These are phyloP conservation scores for Neoascochyta sp. DNA, from an alignment of 2,329 filamentous ascomycete species.

Conservation along the genomic window DNA sequence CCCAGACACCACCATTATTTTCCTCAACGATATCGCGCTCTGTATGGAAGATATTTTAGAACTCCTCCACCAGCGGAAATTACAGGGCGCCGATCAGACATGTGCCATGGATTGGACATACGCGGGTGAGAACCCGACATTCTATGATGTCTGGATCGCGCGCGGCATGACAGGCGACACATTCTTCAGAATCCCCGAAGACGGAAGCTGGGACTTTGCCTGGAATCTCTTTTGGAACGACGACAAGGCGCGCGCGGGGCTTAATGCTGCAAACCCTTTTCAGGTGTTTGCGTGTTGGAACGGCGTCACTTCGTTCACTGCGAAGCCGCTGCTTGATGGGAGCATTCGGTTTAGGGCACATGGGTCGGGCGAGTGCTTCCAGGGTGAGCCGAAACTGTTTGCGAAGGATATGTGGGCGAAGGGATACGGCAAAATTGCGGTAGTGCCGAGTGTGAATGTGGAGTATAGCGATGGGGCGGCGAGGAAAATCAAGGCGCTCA, in stretches of 20 bases:
- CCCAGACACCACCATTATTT: constrained; percentile 82
- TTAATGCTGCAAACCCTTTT: constrained; percentile 45
- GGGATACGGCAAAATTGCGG: constrained; percentile 50
- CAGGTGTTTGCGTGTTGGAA: constrained; percentile 63
- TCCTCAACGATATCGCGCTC: constrained; percentile 74
- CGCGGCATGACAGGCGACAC: constrained; percentile 52
- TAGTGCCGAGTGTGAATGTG: constrained; percentile 55
- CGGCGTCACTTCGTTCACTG: constrained; percentile 50
- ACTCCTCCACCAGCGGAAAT: constrained; percentile 48
- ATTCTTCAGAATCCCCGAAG: constrained; percentile 53
- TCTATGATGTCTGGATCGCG: constrained; percentile 58
- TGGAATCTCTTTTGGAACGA: constrained; percentile 50
- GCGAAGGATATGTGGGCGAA: constrained; percentile 53
- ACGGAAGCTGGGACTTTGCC: constrained; percentile 46
- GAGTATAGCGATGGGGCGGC: constrained; percentile 51
- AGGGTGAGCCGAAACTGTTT: constrained; percentile 55
- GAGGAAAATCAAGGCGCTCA: constrained; percentile 47
- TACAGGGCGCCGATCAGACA: constrained; percentile 52
- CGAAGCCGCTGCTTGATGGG: constrained; percentile 46
- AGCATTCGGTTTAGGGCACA: constrained; percentile 47
- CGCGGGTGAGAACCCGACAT: constrained; percentile 44
- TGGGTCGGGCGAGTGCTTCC: constrained; percentile 46
- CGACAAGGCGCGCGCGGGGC: constrained; percentile 32
- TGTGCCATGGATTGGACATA: constrained; percentile 60
- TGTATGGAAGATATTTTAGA: constrained; percentile 55